phyloP scores from a whole-genome alignment of 192 early-diverging fungal species.

The Chytriomyces sp. region DNA sequence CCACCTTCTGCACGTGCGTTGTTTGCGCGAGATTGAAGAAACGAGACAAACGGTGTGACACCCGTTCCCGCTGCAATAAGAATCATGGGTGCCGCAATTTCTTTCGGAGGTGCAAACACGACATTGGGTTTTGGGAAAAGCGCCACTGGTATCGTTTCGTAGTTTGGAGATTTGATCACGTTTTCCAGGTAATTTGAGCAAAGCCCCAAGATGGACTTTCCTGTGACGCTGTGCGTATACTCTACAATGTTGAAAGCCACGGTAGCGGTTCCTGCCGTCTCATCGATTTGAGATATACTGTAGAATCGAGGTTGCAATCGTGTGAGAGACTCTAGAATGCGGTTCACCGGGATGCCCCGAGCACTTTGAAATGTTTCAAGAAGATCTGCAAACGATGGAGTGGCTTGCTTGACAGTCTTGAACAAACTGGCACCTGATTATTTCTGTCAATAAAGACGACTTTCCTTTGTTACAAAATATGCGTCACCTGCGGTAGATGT shows the following conservation, averaged over 20 bases:
- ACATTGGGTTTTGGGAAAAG: constrained; percentile 46
- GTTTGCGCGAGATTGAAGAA: constrained; percentile 62
- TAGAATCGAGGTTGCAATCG: constrained; percentile 86
- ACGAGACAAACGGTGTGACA: constrained; percentile 91
- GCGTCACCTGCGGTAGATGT: constrained; percentile 73
- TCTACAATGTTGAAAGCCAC: constrained; percentile 91
- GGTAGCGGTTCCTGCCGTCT: constrained; percentile 50
- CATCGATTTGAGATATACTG: constrained; percentile 75
- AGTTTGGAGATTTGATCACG: constrained; percentile 51
- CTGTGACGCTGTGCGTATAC: constrained; percentile 37
- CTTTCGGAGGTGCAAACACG: constrained; percentile 70
- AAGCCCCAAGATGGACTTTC: constrained; percentile 56
- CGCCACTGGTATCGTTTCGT: constrained; percentile 25
- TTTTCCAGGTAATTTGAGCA: constrained; percentile 84
- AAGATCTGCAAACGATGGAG: constrained; percentile 79
- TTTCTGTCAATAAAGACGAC: constrained; percentile 17
- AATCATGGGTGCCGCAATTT: constrained; percentile 67
- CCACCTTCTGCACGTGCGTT: constrained; percentile 57
- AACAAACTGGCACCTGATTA: constrained; percentile 49
- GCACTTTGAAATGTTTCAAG: constrained; percentile 77
- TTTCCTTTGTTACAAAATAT: not conserved
- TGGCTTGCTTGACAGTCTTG: constrained; percentile 30
- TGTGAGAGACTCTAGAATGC: constrained; percentile 79
- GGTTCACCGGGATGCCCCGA: constrained; percentile 67
- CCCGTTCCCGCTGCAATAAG: constrained; percentile 95